Evolutionary conservation across 1,284 basidiomycete species (phyloP).

Genomic region (Malassezia nana): DNA sequence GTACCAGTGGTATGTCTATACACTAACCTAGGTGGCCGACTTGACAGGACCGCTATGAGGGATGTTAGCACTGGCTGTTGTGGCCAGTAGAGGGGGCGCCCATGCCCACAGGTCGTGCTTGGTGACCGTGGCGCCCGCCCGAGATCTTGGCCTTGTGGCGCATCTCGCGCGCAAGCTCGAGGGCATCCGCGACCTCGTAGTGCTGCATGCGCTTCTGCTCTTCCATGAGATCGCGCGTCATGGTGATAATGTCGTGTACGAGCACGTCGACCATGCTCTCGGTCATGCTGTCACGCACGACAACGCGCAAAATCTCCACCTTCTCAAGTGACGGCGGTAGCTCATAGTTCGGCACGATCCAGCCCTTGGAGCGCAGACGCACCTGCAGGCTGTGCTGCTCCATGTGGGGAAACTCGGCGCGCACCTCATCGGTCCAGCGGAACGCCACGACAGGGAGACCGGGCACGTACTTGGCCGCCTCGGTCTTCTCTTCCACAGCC

Average conservation of each 20-base stretch:
- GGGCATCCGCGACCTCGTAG: background rate
- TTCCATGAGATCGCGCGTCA: constrained; percentile 32
- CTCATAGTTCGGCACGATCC: constrained; percentile 52
- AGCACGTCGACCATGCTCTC: constrained; percentile 42
- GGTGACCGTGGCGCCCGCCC: constrained; percentile 5
- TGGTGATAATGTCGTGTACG: constrained; percentile 38
- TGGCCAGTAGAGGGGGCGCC: constrained; percentile 30
- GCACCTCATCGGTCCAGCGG: constrained; percentile 62
- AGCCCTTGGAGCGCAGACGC: constrained; percentile 64
- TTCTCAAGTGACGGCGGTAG: constrained; percentile 30
- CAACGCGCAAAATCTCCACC: constrained; percentile 42
- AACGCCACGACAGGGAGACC: constrained; percentile 86
- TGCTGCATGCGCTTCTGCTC: constrained; percentile 16
- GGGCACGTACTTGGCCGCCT: constrained; percentile 58
- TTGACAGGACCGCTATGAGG: constrained; percentile 2
- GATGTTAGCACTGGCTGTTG: constrained; percentile 35
- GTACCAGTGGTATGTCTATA: constrained; percentile 54
- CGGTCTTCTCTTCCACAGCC: constrained; percentile 47
- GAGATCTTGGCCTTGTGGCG: constrained; percentile 2
- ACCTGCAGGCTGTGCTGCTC: constrained; percentile 83
- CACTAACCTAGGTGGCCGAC: constrained; percentile 7
- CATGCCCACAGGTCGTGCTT: constrained; percentile 21
- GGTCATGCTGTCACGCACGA: constrained; percentile 38
- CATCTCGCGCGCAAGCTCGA: background rate
- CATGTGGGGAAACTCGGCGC: constrained; percentile 29